Percentiles rank a stretch among this genome's conserved stretches.
phyloP scores from a whole-genome alignment of 2,329 filamentous ascomycete genomes.

The Lasiodiplodia sp. region DNA sequence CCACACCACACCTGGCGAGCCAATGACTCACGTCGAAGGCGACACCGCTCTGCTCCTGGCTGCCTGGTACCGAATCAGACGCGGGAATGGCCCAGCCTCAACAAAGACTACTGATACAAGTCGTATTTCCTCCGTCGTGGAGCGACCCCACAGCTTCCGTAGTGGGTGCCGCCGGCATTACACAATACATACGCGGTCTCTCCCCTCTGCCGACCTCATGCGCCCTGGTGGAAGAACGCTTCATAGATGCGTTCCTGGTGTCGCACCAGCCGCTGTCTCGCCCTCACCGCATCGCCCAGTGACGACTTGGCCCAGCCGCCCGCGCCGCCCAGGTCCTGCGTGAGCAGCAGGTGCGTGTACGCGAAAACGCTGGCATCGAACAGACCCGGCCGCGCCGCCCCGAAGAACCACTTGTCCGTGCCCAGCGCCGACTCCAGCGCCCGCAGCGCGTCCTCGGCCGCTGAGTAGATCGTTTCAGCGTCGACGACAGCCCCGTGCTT shows the following conservation, averaged over 20 bases:
- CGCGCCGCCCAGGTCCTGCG: conserved; percentile 62
- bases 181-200: not conserved
- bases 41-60: conserved; percentile 4
- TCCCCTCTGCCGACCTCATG: not conserved
- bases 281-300: conserved; percentile 64
- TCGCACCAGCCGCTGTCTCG: conserved; percentile 67
- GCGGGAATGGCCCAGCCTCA: not conserved
- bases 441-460: conserved; percentile 68
- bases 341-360: conserved; percentile 81
- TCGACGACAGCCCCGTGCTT: conserved; percentile 67
- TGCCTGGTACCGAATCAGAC: conserved; percentile 16
- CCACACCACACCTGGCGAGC: not conserved
- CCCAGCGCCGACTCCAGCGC: conserved; percentile 68
- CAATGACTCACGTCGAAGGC: conserved; percentile 23
- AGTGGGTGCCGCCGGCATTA: conserved; percentile 2
- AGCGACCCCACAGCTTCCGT: not conserved
- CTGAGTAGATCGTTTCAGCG: conserved; percentile 63
- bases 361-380: conserved; percentile 92
- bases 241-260: conserved; percentile 67
- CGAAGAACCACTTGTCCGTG: conserved; percentile 68
- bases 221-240: conserved; percentile 52
- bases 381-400: conserved; percentile 64
- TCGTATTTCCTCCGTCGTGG: not conserved
- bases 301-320: conserved; percentile 67
- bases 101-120: conserved; percentile 13